Conservation (phyloP, 2,329 filamentous ascomycete species). For the Epichloe baconii region DNA sequence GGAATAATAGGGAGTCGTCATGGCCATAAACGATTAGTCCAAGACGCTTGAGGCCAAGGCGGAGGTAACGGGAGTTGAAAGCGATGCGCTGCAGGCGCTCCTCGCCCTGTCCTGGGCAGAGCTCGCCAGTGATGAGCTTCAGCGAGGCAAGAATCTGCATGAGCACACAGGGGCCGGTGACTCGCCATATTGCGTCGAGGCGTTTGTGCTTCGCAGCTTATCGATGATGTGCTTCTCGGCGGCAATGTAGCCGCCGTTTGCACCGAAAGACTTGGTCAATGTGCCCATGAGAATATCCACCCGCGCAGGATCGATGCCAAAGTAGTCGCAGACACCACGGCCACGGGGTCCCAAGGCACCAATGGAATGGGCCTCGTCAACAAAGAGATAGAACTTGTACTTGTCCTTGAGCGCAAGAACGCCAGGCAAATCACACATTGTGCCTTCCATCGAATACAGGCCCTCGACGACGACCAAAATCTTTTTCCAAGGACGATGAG, state of each 20-base stretch:
- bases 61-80: slow-evolving; percentile 98
- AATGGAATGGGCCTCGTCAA: slow-evolving; percentile 94
- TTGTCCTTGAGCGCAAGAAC: slow-evolving; percentile 77
- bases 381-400: slow-evolving; percentile 93
- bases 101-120: slow-evolving; percentile 82
- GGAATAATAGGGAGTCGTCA: slow-evolving; percentile 98
- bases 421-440: slow-evolving; percentile 94
- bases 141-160: slow-evolving; percentile 83
- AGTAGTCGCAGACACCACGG: slow-evolving; percentile 94
- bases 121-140: slow-evolving; percentile 76
- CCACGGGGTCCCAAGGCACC: slow-evolving; percentile 82
- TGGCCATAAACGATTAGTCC: slow-evolving; percentile 96
- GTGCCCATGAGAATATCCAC: slow-evolving; percentile 98
- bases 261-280: slow-evolving; percentile 94
- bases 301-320: slow-evolving; percentile 73
- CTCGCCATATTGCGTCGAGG: slow-evolving; percentile 77
- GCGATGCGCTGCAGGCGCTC: slow-evolving; percentile 91
- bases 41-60: slow-evolving; percentile 88
- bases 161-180: slow-evolving; percentile 72
- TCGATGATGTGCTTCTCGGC: slow-evolving; percentile 84
- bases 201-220: slow-evolving; percentile 76
- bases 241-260: slow-evolving; percentile 91
- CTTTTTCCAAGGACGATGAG: slow-evolving; percentile 99
- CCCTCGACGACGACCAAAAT: slow-evolving; percentile 93
- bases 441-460: slow-evolving; percentile 98